Base-by-base conservation (phyloP, 306 rosid species). In the Begonia masoniana region DNA sequence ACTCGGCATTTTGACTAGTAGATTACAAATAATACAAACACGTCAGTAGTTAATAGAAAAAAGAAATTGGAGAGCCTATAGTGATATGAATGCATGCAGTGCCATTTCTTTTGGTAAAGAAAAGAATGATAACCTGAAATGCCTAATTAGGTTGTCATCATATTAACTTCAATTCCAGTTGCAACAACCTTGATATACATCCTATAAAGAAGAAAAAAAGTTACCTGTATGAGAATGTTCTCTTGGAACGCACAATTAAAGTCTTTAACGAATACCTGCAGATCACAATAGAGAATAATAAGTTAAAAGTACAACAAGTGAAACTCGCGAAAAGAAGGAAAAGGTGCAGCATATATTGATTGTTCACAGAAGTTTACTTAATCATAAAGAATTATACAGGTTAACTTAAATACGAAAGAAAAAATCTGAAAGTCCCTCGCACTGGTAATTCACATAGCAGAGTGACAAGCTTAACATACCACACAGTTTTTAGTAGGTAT, bases 211-310 rank as follows among this genome's bases (percentile, higher is more conserved):
- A 23, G 39, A 52, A 12, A 16, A 70, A 31, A 61, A 50, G 11
- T 65, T 61, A 91, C 94, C 96, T 91, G 97, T 73, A 91, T 78
- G 54, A 91, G 88, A 73, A 91, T 71, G 67, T 85, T 91, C 68
- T 91, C 97, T 79, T 91, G 96, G 70, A 81, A 72, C 43, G 97
- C 97, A 66, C 97, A 91, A 47, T 91, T 91, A 70, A 82, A 91
- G 77, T 91, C 96, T 81, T 91, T 94, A 61, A 91, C 71, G 46
- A 91, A 91, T 66, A 80, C 86, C 97, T 91, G 63, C 43, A 64
- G 12, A 41, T 35, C 9, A 9, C 51, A 50, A 46, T 57, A 52
- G 43, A 14, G 21, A 49, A 41, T 60, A 63, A 42, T 5, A 36
- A 47, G 53, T 50, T 31, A 19, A 24, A 51, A 62, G 35, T 41